Percentiles rank a stretch among this genome's conserved stretches.
Evolutionary conservation across 2,329 filamentous ascomycete species (phyloP).

Genomic region (Penicillium sp.): DNA sequence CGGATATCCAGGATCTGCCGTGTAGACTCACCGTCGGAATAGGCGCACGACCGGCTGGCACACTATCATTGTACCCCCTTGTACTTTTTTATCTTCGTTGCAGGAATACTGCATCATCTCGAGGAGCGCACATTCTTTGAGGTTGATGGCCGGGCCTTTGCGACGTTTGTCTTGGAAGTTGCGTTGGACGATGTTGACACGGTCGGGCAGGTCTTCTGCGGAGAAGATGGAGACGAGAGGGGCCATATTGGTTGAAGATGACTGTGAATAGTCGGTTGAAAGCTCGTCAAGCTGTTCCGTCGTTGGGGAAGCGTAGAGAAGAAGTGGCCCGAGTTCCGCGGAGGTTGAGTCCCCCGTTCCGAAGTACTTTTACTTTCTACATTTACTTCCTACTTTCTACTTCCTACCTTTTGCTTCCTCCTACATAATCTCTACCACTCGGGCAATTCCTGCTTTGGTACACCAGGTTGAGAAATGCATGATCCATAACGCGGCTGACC

Average conservation of each 20-base stretch:
- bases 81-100: no score
- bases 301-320: constrained; percentile 2
- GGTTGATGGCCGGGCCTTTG: constrained; percentile 48
- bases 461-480: constrained; percentile 43
- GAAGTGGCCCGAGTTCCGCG: background rate
- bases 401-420: no score
- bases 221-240: constrained; percentile 53
- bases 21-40: constrained; percentile 51
- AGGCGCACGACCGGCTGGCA: constrained; percentile 56
- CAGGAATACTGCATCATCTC: constrained; percentile 61
- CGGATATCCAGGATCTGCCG: background rate
- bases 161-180: constrained; percentile 49
- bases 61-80: no score
- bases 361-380: constrained; percentile 5
- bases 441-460: background rate
- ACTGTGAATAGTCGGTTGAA: background rate
- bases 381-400: background rate
- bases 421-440: background rate
- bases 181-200: constrained; percentile 45
- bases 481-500: constrained; percentile 37
- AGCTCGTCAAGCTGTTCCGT: background rate
- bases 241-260: constrained; percentile 43
- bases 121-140: constrained; percentile 53
- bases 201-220: constrained; percentile 47
- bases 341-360: constrained; percentile 1